phyloP scores from a whole-genome alignment of 495 filamentous ascomycete species.

The Xylaria palmicola region DNA sequence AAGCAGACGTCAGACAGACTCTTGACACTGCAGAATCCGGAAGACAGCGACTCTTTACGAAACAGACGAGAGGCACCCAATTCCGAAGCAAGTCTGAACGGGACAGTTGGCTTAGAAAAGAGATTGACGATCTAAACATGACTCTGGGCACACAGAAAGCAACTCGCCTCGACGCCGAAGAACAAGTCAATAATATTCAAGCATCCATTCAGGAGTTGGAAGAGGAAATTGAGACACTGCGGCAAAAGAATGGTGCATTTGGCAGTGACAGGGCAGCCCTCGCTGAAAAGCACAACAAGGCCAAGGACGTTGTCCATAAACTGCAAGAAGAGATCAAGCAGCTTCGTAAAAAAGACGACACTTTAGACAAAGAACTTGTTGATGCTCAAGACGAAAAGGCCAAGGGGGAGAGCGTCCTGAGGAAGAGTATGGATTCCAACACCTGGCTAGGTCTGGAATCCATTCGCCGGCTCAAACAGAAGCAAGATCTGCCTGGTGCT shows the following conservation, averaged over 20 bases:
- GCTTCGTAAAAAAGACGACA: slow-evolving; percentile 87
- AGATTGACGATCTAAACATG: slow-evolving; percentile 77
- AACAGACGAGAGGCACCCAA: slow-evolving; percentile 86
- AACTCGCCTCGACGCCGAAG: slow-evolving; percentile 75
- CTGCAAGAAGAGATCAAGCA: slow-evolving; percentile 87
- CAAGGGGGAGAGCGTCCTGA: slow-evolving; percentile 71
- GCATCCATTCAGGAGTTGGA: slow-evolving; percentile 68
- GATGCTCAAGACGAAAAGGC: slow-evolving; percentile 73
- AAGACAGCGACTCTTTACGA: slow-evolving; percentile 81
- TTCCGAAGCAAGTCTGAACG: slow-evolving; percentile 87
- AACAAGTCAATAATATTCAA: slow-evolving; percentile 79
- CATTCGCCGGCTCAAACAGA: slow-evolving; percentile 73
- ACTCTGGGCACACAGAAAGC: slow-evolving; percentile 76
- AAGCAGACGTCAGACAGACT: slow-evolving; percentile 63
- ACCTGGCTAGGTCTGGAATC: slow-evolving; percentile 80
- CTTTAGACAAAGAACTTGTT: slow-evolving; percentile 71
- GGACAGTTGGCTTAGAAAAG: slow-evolving; percentile 75
- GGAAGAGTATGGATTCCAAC: slow-evolving; percentile 83
- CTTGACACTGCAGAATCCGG: slow-evolving; percentile 73
- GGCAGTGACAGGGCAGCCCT: slow-evolving; percentile 69
- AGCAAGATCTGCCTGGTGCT: slow-evolving; percentile 77
- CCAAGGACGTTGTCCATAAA: slow-evolving; percentile 77
- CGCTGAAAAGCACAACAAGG: slow-evolving; percentile 68
- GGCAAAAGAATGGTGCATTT: slow-evolving; percentile 74
- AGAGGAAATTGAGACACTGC: slow-evolving; percentile 65